phyloP scores from a whole-genome alignment of 2,329 filamentous ascomycete genomes.

The Alternaria sp. region DNA sequence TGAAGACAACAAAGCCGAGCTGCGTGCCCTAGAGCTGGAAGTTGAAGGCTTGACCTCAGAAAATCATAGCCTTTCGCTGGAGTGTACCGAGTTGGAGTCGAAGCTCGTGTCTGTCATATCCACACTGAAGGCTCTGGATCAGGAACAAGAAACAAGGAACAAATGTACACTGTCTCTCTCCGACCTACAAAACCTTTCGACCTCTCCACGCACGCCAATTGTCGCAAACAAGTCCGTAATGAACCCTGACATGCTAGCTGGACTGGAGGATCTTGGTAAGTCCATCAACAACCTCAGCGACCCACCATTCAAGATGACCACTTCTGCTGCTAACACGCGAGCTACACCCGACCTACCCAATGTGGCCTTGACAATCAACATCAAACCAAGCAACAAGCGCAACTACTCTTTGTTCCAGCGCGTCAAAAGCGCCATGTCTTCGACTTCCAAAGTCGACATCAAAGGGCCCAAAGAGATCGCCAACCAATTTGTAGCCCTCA shows the following conservation, averaged over 20 bases:
- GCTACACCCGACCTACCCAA: not conserved
- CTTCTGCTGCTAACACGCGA: not conserved
- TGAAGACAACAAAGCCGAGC: not conserved
- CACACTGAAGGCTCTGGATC: not conserved
- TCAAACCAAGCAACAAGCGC: constrained; percentile 3
- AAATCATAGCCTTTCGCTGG: not conserved
- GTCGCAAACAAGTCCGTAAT: not conserved
- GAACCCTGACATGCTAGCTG: not conserved
- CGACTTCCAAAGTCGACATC: constrained; percentile 12
- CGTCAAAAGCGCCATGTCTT: constrained; percentile 8
- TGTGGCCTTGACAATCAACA: constrained; percentile 15
- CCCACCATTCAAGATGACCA: not conserved
- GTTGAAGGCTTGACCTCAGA: not conserved
- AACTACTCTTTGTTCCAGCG: constrained; percentile 14
- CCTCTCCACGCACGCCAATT: not conserved
- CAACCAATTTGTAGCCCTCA: constrained; percentile 4
- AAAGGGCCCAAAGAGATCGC: constrained; percentile 11
- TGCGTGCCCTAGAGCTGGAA: not conserved
- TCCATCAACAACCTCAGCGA: not conserved
- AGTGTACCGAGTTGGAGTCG: not conserved
- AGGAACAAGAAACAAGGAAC: not conserved
- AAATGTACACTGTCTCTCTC: not conserved
- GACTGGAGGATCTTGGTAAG: not conserved
- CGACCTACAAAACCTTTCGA: not conserved
- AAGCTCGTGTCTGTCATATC: not conserved